phyloP scores from a whole-genome alignment of 1,284 basidiomycete species.

The Stereum hirsutum region DNA sequence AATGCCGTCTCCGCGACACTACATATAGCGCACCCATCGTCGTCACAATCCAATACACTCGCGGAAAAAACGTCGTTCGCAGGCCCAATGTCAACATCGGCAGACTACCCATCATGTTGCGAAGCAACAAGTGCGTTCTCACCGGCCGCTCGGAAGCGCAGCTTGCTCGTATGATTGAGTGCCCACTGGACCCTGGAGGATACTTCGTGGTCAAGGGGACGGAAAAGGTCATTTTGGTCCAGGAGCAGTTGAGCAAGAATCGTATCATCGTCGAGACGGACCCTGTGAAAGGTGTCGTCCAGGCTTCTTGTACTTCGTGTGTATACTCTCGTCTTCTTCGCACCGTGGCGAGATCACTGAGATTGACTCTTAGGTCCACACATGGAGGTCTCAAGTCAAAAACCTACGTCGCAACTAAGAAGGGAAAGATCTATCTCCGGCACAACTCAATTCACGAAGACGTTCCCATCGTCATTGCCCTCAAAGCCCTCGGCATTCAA shows the following conservation, averaged over 20 bases:
- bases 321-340: slow-evolving; percentile 19
- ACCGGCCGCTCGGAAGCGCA: slow-evolving; percentile 73
- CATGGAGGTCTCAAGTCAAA: slow-evolving; percentile 98
- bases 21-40: slow-evolving; percentile 94
- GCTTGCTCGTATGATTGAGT: slow-evolving; percentile 91
- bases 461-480: slow-evolving; percentile 92
- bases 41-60: slow-evolving; percentile 93
- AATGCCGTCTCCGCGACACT: slow-evolving; percentile 94
- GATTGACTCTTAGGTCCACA: slow-evolving; percentile 60
- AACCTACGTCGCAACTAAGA: slow-evolving; percentile 95
- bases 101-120: slow-evolving; percentile 92
- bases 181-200: slow-evolving; percentile 96
- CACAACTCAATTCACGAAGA: slow-evolving; percentile 99
- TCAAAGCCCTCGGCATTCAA: slow-evolving; percentile 94
- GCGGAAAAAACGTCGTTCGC: slow-evolving; percentile 85
- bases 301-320: slow-evolving; percentile 95
- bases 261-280: slow-evolving; percentile 98
- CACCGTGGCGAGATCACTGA: slow-evolving; percentile 1
- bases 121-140: slow-evolving; percentile 91
- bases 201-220: slow-evolving; percentile 99
- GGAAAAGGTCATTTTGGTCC: slow-evolving; percentile 98
- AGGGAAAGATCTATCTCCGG: slow-evolving; percentile 90
- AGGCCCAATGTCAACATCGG: slow-evolving; percentile 85
- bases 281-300: slow-evolving; percentile 84
- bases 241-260: slow-evolving; percentile 99